Percentiles rank a stretch among this genome's conserved stretches.
Conservation (phyloP, 768 basidiomycete genomes). For the Boletus subparvulus region DNA sequence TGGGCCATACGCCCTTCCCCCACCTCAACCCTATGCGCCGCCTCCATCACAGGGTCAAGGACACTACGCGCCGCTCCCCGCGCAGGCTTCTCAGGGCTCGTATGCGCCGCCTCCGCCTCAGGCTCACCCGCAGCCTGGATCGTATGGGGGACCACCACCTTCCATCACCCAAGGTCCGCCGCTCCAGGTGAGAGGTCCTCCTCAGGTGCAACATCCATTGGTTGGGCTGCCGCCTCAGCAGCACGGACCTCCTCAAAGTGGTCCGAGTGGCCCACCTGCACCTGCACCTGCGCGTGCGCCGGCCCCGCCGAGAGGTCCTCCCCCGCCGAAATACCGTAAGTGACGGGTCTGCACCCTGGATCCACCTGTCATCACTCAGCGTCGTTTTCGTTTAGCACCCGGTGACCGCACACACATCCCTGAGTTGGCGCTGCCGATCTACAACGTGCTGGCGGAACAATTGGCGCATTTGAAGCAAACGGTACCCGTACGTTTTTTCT, state of each 20-base stretch:
- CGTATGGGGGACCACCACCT: conserved; percentile 33
- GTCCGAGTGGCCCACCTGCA: conserved; percentile 24
- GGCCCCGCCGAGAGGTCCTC: conserved; percentile 39
- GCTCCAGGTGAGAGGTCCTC: conserved; percentile 30
- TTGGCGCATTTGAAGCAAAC: conserved; percentile 68
- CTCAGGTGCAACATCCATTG: conserved; percentile 32
- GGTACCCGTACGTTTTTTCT: conserved; percentile 57
- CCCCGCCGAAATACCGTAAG: conserved; percentile 61
- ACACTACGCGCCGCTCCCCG: conserved; percentile 14
- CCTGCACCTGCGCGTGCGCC: conserved; percentile 26
- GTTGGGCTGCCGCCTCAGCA: conserved; percentile 25
- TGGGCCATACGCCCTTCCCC: conserved; percentile 25
- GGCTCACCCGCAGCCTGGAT: conserved; percentile 15
- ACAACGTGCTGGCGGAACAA: conserved; percentile 60
- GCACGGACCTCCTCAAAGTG: conserved; percentile 30
- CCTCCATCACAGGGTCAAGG: conserved; percentile 24
- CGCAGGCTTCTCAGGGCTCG: conserved; percentile 25
- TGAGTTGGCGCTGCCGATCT: conserved; percentile 62
- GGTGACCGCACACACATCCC: conserved; percentile 95
- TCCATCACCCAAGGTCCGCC: conserved; percentile 29
- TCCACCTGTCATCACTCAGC: neutral
- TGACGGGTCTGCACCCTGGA: conserved; percentile 10
- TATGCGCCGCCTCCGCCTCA: conserved; percentile 22
- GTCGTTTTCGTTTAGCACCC: conserved; percentile 50
- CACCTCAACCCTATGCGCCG: conserved; percentile 30